Evolutionary conservation across 2,329 filamentous ascomycete species (phyloP), one percentile per base, ranked within the genome.

Genomic region (Calonectria honghensis): DNA sequence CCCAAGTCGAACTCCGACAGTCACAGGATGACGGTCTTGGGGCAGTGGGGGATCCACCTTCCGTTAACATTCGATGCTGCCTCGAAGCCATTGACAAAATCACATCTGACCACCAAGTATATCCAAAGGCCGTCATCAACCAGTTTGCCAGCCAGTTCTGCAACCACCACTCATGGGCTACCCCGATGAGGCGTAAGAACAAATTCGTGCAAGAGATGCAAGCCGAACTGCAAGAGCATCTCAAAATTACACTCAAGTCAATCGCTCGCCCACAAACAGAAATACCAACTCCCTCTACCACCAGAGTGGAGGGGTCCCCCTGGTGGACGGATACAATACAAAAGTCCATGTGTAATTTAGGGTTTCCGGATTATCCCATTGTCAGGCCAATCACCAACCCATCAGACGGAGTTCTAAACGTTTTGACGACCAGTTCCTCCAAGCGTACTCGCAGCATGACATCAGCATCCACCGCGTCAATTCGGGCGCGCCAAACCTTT

Each of bases 161-260:
- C 68, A 59, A 29, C 3, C 68, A 70, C n/a, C 54, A 70, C 48
- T 63, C 68, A 6, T 63, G 68, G 68, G 31, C 57, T 3, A 57
- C 68, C 5, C 54, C 68, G 9, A 61, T 35, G 9, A 57, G 32
- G 20, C 31, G 68, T 14, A 37, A 64, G n/a, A 52, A 63, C 57
- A 63, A 48, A n/a, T 48, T 63, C 18, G 31, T 70, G 4, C 20
- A 31, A 9, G 24, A 39, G 45, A 45, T 70, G 11, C 68, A 48
- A 41, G 24, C 31, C n/a, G 68, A 63, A 16, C 32, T 70, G 14
- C 32, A 52, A 6, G 45, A 70, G 10, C 48, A 35, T 6, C 54
- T 70, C 31, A n/a, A 31, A 4, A 29, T 10, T 16, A 70, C 57
- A 2, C 11, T 29, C 2, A 6, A 31, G 18, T 31, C 35, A 32